phyloP scores from a whole-genome alignment of 148 eudicot species.

The Agrostemma githago region DNA sequence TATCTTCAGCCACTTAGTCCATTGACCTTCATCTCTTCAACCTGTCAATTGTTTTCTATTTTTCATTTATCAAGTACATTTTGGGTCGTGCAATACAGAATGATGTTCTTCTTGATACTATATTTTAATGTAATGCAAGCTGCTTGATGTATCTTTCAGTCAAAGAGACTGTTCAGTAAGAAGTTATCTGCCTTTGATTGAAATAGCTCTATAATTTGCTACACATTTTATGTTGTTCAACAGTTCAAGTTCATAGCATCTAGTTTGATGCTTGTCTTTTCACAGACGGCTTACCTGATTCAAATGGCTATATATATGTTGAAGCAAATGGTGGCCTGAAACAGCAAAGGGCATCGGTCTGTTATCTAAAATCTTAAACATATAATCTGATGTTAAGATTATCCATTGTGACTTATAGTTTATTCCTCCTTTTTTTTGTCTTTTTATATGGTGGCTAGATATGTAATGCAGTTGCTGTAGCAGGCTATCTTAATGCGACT shows the following conservation, averaged over 20 bases:
- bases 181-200: neutral
- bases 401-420: neutral
- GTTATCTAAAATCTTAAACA: constrained; percentile 6
- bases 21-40: too few species aligned
- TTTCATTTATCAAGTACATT: neutral
- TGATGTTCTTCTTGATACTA: neutral
- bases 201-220: neutral
- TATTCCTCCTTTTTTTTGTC: constrained; percentile 10
- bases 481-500: constrained; percentile 98
- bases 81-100: too few species aligned
- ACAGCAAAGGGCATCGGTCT: constrained; percentile 93
- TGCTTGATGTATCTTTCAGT: neutral
- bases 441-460: constrained; percentile 44
- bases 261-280: constrained; percentile 15
- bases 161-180: neutral
- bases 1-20: neutral
- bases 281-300: constrained; percentile 58
- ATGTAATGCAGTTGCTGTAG: constrained; percentile 99
- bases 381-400: constrained; percentile 10
- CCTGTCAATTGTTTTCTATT: neutral
- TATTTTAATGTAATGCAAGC: neutral
- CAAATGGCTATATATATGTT: constrained; percentile 83
- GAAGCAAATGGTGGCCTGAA: constrained; percentile 99
- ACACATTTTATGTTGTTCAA: neutral
- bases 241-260: constrained; percentile 1